Evolutionary conservation across 2,329 filamentous ascomycete species (phyloP), one percentile per base, ranked within the genome.

Genomic region (Beauveria rudraprayagi): DNA sequence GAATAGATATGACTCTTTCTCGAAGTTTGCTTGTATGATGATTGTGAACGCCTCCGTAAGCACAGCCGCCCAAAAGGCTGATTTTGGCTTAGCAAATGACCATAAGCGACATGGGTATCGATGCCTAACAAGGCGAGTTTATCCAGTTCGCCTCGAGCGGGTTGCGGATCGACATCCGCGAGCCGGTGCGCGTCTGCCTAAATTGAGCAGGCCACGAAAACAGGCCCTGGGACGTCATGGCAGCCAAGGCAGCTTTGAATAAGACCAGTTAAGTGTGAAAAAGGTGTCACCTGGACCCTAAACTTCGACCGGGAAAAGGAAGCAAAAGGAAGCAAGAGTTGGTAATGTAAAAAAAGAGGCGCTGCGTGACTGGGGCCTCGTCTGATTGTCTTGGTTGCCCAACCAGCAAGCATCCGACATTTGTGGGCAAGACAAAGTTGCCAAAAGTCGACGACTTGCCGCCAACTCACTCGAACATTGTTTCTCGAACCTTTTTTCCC

Each of bases 1-100:
- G 57, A 58, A 60, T 54, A 54, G 8, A 52, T 34, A 43, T 44
- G 47, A 59, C 37, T 59, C 16, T 58, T 41, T 41, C n/a, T 22
- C 14, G 22, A 6, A 24, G 9, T 14, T 41, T 47, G 11, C 19
- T 53, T 17, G 30, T 24, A 5, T 34, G 8, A 22, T 47, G 54
- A 14, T 16, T 17, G 43, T 56, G n/a, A 47, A 47, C 9, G 8
- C 41, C 17, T n/a, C 40, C 3, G 26, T 34, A 19, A 54, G 54
- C 16, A 56, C 48, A 48, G 58, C 54, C 54, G 47, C 54, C 19
- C 5, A 37, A 37, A 46, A 56, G 54, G 43, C 54, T 14, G 54
- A 47, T 52, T 56, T 16, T 30, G 41, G 52, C 17, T 14, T 43
- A 30, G 37, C 34, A n/a, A 40, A 55, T 55, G 50, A 57, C 43